A percentile compares a stretch with the other conserved stretches of the same genome.
Evolutionary conservation across 768 basidiomycete genomes (phyloP).

Genomic region (Leccinum sublutescens): DNA sequence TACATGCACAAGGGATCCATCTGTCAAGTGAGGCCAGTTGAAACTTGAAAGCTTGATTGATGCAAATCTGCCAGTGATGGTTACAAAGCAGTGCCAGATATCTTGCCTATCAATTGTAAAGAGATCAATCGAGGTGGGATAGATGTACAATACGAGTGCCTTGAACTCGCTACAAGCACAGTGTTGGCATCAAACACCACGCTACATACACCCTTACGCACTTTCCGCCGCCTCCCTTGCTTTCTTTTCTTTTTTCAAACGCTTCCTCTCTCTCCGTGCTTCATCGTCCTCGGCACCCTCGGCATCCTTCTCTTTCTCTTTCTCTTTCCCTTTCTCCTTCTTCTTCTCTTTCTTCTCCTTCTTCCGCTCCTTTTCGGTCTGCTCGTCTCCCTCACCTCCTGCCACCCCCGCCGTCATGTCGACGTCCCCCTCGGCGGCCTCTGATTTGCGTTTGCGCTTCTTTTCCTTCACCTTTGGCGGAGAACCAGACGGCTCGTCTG

Average conservation of each 20-base stretch:
- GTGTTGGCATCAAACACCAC: not conserved
- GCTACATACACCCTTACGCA: slow-evolving; percentile 7
- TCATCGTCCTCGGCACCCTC: slow-evolving; percentile 51
- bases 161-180: not conserved
- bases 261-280: slow-evolving; percentile 59
- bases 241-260: slow-evolving; percentile 69
- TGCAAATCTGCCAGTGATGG: slow-evolving; percentile 7
- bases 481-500: slow-evolving; percentile 33
- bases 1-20: not conserved
- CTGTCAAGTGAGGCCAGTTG: not conserved
- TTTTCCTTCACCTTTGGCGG: slow-evolving; percentile 63
- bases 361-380: slow-evolving; percentile 56
- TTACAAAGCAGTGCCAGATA: slow-evolving; percentile 5
- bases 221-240: slow-evolving; percentile 42
- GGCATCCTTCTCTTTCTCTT: slow-evolving; percentile 50
- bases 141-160: not conserved
- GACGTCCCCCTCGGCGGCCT: slow-evolving; percentile 42
- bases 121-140: slow-evolving; percentile 7
- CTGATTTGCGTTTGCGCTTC: slow-evolving; percentile 83
- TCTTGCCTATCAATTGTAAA: not conserved
- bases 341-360: slow-evolving; percentile 60
- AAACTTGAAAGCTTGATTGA: slow-evolving; percentile 11
- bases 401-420: slow-evolving; percentile 38
- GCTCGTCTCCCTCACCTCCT: slow-evolving; percentile 45
- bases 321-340: slow-evolving; percentile 51